These are phyloP conservation scores for Arthrobotrys sinensis DNA, from an alignment of 2,329 filamentous ascomycete species.

Conservation along the genomic window DNA sequence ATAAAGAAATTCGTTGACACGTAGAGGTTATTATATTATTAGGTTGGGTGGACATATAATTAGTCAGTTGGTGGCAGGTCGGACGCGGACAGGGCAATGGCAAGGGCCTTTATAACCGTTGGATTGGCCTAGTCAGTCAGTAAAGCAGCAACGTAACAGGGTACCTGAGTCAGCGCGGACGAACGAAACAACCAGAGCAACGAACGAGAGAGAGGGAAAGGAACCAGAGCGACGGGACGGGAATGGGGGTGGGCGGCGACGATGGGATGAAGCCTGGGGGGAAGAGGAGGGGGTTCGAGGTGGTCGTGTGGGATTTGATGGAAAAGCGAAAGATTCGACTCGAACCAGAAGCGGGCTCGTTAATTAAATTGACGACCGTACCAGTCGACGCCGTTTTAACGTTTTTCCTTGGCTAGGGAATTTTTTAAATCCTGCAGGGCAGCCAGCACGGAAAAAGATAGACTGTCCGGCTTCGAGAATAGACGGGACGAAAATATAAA, in stretches of 20 bases:
- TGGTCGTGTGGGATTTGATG: conserved; percentile 32
- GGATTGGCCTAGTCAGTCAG: conserved; percentile 23
- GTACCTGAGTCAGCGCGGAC: conserved; percentile 11
- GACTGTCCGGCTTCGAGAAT: conserved; percentile 2
- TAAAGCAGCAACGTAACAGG: conserved; percentile 13
- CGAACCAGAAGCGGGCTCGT: conserved; percentile 14
- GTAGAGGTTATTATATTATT: conserved; percentile 38
- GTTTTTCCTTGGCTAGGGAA: conserved; percentile 52
- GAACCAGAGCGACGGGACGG: background rate
- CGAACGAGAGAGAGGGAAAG: conserved; percentile 10
- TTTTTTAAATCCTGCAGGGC: conserved; percentile 6
- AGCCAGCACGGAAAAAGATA: conserved; percentile 7
- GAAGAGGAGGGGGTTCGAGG: conserved; percentile 20
- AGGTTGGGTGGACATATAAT: conserved; percentile 1
- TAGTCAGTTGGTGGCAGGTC: conserved; percentile 30
- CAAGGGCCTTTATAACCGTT: conserved; percentile 51
- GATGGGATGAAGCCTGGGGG: conserved; percentile 21
- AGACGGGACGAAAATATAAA: conserved; percentile 21
- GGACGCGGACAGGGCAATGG: conserved; percentile 26
- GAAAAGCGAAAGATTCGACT: conserved; percentile 14
- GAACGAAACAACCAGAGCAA: conserved; percentile 31
- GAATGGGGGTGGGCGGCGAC: background rate
- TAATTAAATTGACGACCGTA: conserved; percentile 7
- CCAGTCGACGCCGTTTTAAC: conserved; percentile 38
- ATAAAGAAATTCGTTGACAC: conserved; percentile 56